phyloP scores from a whole-genome alignment of 169 alveolate genomes.

The Cryptosporidium viatorum region DNA sequence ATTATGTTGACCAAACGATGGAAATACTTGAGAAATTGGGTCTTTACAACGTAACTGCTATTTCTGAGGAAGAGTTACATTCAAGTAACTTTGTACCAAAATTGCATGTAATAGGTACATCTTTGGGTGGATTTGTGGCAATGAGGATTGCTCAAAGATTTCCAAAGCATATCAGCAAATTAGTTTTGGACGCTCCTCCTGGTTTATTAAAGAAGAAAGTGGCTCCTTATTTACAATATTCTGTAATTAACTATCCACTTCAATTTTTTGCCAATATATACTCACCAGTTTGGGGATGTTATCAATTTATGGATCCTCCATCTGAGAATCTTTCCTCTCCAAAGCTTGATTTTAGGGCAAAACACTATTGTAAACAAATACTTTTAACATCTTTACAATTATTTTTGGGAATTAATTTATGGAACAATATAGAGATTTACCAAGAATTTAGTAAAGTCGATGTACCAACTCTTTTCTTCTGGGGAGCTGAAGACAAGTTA shows the following conservation, averaged over 20 bases:
- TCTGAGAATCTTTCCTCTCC: conserved; percentile 47
- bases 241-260: conserved; percentile 42
- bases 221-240: conserved; percentile 35
- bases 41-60: conserved; percentile 9
- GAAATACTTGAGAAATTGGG: conserved; percentile 62
- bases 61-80: conserved; percentile 5
- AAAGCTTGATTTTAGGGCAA: conserved; percentile 72
- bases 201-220: conserved; percentile 41
- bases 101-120: conserved; percentile 50
- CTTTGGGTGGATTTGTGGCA: conserved; percentile 58
- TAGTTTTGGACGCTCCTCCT: conserved; percentile 72
- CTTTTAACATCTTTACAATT: conserved; percentile 52
- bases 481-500: conserved; percentile 64
- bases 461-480: conserved; percentile 38
- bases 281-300: conserved; percentile 54
- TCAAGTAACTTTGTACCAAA: conserved; percentile 6
- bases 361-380: conserved; percentile 49
- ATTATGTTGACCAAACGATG: conserved; percentile 63
- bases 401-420: conserved; percentile 43
- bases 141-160: conserved; percentile 53
- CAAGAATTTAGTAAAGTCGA: conserved; percentile 19
- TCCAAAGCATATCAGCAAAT: conserved; percentile 13
- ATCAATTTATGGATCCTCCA: conserved; percentile 56
- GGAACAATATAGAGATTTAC: conserved; percentile 45
- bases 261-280: conserved; percentile 55